A percentile compares a stretch with the other conserved stretches of the same genome.
These are phyloP conservation scores for Pichia insulana DNA, from an alignment of 805 yeast genomes.

Conservation along the genomic window DNA sequence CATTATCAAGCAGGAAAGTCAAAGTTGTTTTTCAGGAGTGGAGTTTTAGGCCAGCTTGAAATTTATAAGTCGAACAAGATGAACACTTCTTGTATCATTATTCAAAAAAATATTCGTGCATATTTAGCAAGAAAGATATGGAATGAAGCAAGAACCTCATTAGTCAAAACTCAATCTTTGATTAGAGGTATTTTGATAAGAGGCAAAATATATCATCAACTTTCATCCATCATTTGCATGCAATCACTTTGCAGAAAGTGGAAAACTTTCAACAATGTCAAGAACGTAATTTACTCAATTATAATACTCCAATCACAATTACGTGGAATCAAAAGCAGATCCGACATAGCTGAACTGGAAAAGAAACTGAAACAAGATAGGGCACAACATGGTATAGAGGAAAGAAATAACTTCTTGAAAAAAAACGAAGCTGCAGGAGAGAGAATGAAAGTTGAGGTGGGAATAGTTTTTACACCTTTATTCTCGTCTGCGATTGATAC, in stretches of 20 bases:
- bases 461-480: background rate
- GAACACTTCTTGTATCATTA: conserved; percentile 66
- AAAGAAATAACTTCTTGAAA: conserved; percentile 28
- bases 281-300: conserved; percentile 29
- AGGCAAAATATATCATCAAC: conserved; percentile 38
- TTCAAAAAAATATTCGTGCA: conserved; percentile 75
- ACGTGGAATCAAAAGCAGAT: conserved; percentile 45
- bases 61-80: conserved; percentile 73
- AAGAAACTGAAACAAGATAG: conserved; percentile 84
- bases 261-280: conserved; percentile 34
- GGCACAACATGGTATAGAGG: conserved; percentile 50
- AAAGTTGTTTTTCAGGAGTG: conserved; percentile 92
- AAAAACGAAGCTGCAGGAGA: conserved; percentile 35
- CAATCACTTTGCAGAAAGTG: conserved; percentile 60
- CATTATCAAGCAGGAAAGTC: conserved; percentile 88
- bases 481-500: too few relatives aligned
- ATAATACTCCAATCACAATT: conserved; percentile 36
- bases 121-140: conserved; percentile 53
- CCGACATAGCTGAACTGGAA: conserved; percentile 55
- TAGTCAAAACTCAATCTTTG: conserved; percentile 50
- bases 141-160: conserved; percentile 42
- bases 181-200: conserved; percentile 56
- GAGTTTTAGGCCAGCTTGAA: conserved; percentile 88
- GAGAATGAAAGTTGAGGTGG: conserved; percentile 19
- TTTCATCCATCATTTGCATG: conserved; percentile 52